Evolutionary conservation across 2,329 filamentous ascomycete species (phyloP).

Genomic region (Cryoendolithus antarcticus): DNA sequence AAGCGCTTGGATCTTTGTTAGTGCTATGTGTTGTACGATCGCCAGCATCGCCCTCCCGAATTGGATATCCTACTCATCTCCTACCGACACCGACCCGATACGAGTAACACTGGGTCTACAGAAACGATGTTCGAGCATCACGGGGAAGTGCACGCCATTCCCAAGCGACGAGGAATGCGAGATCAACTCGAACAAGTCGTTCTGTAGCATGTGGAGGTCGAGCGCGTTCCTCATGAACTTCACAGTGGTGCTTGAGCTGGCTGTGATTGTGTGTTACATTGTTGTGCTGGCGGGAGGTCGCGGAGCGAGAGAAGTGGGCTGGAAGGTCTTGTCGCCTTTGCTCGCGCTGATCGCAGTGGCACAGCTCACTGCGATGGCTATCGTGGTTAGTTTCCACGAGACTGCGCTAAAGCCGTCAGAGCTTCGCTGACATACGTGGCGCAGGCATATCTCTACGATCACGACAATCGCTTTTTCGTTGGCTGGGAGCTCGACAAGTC

Average conservation of each 20-base stretch:
- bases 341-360: conserved; percentile 53
- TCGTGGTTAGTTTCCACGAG: conserved; percentile 53
- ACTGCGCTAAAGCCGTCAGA: too few species aligned
- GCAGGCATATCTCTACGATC: conserved; percentile 70
- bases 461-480: conserved; percentile 70
- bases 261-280: conserved; percentile 64
- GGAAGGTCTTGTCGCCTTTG: conserved; percentile 60
- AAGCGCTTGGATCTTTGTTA: conserved; percentile 35
- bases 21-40: conserved; percentile 58
- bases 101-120: conserved; percentile 67
- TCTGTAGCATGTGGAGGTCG: conserved; percentile 86
- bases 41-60: conserved; percentile 55
- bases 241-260: conserved; percentile 68
- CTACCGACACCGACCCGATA: conserved; percentile 33
- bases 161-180: conserved; percentile 56
- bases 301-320: conserved; percentile 67
- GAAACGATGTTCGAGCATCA: conserved; percentile 61
- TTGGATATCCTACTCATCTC: conserved; percentile 50
- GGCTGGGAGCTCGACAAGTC: conserved; percentile 73
- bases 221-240: conserved; percentile 82
- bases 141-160: conserved; percentile 52
- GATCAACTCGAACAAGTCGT: conserved; percentile 50
- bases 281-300: conserved; percentile 69
- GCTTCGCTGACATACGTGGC: background rate
- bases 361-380: conserved; percentile 63